Evolutionary conservation across 2,329 filamentous ascomycete genomes (phyloP), one percentile per base, ranked within the genome.

Genomic region (Penicillium brevicompactum): DNA sequence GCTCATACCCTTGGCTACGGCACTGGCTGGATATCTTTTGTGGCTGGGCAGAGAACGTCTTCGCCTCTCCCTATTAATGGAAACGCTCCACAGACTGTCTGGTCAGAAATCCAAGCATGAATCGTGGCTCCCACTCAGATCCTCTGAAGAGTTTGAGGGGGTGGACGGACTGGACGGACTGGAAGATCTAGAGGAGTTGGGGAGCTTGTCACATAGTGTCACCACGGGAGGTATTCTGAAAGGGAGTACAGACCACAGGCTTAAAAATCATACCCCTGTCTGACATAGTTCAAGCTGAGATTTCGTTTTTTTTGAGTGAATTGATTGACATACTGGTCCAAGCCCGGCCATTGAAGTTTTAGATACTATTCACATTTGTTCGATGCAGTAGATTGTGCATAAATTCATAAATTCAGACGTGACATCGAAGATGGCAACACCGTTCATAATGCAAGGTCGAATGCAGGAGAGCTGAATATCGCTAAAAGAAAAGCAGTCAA

Each of bases 361-460:
- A 8, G 24, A 27, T 8, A 27, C 4, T 27, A 8, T 27, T 5
- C 24, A 6, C 24, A 27, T 27, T 27, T 27, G 24, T 27, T 27
- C 8, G 24, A 27, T 27, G 24, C 24, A 34, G 7, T 3, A 11
- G 32, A 34, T 11, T 18, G 38, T 18, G 11, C 16, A 41, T 41
- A 2, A 41, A 41, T 32, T 16, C 11, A 46, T 54, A 10, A 16
- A 22, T 41, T n/a, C 27, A 37, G 32, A 34, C 24, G n/a, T 42
- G 41, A 51, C 42, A 34, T 40, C 24, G 32, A 46, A 30, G 2
- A 34, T 46, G 18, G 8, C 47, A 27, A 37, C 38, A 49, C 46
- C 41, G 34, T 49, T 41, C 45, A 50, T 54, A 11, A 62, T 58
- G 62, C 61, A 56, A 59, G 54, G 48, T n/a, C 49, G 49, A 53